Evolutionary conservation across 2,329 filamentous ascomycete species (phyloP).

Genomic region (Claviceps citrina): DNA sequence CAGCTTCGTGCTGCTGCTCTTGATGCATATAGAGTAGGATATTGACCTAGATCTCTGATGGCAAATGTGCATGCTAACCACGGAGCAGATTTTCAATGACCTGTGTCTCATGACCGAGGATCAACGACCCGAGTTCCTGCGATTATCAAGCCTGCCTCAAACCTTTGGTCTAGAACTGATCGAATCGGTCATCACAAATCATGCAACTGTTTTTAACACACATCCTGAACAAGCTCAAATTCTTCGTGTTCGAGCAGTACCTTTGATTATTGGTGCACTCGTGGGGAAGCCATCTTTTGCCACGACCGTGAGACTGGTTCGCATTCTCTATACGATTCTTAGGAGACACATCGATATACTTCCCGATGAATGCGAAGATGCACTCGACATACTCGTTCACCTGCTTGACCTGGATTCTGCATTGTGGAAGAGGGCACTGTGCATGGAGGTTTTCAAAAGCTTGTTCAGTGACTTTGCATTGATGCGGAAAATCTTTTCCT

Average conservation of each 20-base stretch:
- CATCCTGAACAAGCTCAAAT: slow-evolving; percentile 73
- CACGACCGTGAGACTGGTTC: slow-evolving; percentile 63
- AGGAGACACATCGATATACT: slow-evolving; percentile 63
- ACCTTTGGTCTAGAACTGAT: slow-evolving; percentile 83
- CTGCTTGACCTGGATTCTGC: slow-evolving; percentile 74
- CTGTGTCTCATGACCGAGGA: slow-evolving; percentile 77
- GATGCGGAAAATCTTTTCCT: slow-evolving; percentile 61
- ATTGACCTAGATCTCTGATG: background rate
- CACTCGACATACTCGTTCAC: slow-evolving; percentile 66
- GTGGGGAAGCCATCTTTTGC: slow-evolving; percentile 68
- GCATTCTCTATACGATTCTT: slow-evolving; percentile 70
- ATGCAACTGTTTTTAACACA: slow-evolving; percentile 60
- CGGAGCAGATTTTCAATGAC: slow-evolving; percentile 63
- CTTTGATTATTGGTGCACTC: slow-evolving; percentile 62
- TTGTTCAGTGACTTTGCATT: slow-evolving; percentile 71
- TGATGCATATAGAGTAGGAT: slow-evolving; percentile 61
- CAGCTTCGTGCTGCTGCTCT: slow-evolving; percentile 60
- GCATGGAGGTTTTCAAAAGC: slow-evolving; percentile 78
- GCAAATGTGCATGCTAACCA: slow-evolving; percentile 6
- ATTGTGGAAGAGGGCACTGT: slow-evolving; percentile 75
- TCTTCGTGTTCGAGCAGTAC: slow-evolving; percentile 63
- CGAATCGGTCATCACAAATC: slow-evolving; percentile 75
- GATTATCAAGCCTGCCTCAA: slow-evolving; percentile 61
- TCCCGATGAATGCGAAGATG: slow-evolving; percentile 65
- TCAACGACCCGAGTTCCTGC: slow-evolving; percentile 67